A percentile compares a stretch with the other conserved stretches of the same genome.
These are phyloP conservation scores for Claviceps arundinis DNA, from an alignment of 2,329 filamentous ascomycete species.

Conservation along the genomic window DNA sequence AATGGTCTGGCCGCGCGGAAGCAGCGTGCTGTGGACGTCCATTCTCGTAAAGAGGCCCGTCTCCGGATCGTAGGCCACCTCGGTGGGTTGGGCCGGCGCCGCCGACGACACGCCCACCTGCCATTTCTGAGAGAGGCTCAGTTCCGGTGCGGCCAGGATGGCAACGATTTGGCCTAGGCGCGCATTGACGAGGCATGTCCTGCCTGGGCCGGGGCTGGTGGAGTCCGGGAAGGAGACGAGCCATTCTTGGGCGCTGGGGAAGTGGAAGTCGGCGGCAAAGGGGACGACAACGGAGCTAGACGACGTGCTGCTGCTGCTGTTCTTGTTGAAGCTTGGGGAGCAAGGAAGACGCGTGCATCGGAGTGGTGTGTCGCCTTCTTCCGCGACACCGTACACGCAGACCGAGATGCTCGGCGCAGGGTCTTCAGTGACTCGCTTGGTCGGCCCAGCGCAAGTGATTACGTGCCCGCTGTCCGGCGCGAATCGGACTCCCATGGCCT, in stretches of 20 bases:
- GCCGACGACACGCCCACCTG: conserved; percentile 3
- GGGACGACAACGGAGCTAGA: background rate
- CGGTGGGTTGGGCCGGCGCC: background rate
- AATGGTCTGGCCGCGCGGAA: conserved; percentile 2
- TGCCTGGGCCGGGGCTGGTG: conserved; percentile 1
- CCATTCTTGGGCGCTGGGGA: conserved; percentile 3
- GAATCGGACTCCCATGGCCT: conserved; percentile 4
- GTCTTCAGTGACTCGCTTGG: background rate
- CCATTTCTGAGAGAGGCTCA: conserved; percentile 5
- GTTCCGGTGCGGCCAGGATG: background rate
- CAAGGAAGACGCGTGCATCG: background rate
- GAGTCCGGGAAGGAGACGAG: conserved; percentile 5
- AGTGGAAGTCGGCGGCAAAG: conserved; percentile 5
- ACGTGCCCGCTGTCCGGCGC: conserved; percentile 4
- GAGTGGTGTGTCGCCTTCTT: background rate
- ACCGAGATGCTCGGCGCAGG: conserved; percentile 2
- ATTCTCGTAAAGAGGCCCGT: conserved; percentile 3
- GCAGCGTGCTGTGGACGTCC: background rate
- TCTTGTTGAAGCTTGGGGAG: background rate
- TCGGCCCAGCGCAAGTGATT: conserved; percentile 4
- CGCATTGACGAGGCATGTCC: conserved; percentile 5
- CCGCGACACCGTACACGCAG: background rate
- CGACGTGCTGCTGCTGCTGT: background rate
- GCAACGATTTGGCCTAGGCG: conserved; percentile 4
- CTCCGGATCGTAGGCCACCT: background rate